A percentile compares a stretch with the other conserved stretches of the same genome.
These are phyloP conservation scores for Quercus agrifolia DNA, from an alignment of 306 rosid species.

Conservation along the genomic window DNA sequence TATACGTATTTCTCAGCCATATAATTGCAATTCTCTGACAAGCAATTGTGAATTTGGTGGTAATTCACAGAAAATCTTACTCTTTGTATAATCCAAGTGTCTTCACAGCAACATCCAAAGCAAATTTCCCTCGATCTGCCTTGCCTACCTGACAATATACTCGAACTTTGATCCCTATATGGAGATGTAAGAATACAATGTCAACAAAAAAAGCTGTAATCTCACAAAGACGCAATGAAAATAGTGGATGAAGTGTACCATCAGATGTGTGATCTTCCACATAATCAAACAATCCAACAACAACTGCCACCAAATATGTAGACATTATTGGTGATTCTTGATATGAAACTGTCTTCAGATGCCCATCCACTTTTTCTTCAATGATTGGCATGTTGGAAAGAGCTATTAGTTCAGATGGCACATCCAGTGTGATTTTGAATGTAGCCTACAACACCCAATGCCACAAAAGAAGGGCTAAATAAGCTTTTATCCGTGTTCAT, in stretches of 20 bases:
- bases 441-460: constrained; percentile 65
- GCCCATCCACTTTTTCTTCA: constrained; percentile 64
- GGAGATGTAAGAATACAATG: constrained; percentile 18
- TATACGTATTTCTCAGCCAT: not conserved
- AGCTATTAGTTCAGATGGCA: constrained; percentile 71
- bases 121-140: constrained; percentile 84
- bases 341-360: constrained; percentile 61
- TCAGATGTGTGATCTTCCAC: constrained; percentile 87
- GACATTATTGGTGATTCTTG: constrained; percentile 93
- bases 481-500: not conserved
- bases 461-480: not conserved
- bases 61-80: constrained; percentile 42
- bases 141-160: constrained; percentile 90
- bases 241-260: constrained; percentile 43
- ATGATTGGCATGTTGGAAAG: constrained; percentile 94
- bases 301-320: constrained; percentile 88
- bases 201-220: not conserved
- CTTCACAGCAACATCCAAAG: constrained; percentile 74
- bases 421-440: constrained; percentile 83
- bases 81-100: constrained; percentile 70
- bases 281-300: constrained; percentile 85
- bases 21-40: constrained; percentile 6
- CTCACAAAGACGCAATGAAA: constrained; percentile 1
- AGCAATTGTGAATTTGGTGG: not conserved
- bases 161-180: constrained; percentile 80